phyloP scores from a whole-genome alignment of 164 flowering plant genomes.

The Liriodendron chinense region DNA sequence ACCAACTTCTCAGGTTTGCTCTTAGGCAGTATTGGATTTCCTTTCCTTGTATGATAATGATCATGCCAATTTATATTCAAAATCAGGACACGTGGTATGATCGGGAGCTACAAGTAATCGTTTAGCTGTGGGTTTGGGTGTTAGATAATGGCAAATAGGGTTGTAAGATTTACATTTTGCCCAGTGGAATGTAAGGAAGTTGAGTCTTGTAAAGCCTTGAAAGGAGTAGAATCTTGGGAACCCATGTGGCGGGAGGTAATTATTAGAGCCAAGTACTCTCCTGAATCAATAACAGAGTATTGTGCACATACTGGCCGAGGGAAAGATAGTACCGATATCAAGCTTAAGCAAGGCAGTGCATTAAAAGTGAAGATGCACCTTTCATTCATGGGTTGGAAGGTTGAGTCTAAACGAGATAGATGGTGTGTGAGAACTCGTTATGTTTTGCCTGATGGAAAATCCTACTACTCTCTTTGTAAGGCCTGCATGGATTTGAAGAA shows the following conservation, averaged over 20 bases:
- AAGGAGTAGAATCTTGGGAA: conserved; percentile 4
- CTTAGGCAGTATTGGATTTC: too few relatives aligned
- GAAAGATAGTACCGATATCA: too few relatives aligned
- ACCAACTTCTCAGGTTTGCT: too few relatives aligned
- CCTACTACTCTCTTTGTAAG: conserved; percentile 35
- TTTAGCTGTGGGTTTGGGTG: not conserved
- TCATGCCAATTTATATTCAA: too few relatives aligned
- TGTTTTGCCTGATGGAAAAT: conserved; percentile 40
- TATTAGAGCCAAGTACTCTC: conserved; percentile 15
- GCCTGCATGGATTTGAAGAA: conserved; percentile 28
- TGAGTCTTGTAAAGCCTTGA: not conserved
- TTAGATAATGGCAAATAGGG: not conserved
- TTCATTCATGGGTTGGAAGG: conserved; percentile 52
- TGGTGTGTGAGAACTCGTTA: conserved; percentile 29
- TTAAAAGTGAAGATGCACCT: conserved; percentile 51
- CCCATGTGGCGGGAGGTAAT: conserved; percentile 9
- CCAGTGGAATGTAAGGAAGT: not conserved
- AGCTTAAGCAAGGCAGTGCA: too few relatives aligned
- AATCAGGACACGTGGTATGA: too few relatives aligned
- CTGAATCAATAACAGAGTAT: conserved; percentile 35
- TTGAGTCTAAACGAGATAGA: conserved; percentile 29
- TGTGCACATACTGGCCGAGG: not conserved
- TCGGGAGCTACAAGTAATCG: too few relatives aligned
- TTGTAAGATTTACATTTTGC: not conserved
- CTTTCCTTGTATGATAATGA: too few relatives aligned